Evolutionary conservation across 306 rosid species (phyloP).

Genomic region (Quercus bicolor): DNA sequence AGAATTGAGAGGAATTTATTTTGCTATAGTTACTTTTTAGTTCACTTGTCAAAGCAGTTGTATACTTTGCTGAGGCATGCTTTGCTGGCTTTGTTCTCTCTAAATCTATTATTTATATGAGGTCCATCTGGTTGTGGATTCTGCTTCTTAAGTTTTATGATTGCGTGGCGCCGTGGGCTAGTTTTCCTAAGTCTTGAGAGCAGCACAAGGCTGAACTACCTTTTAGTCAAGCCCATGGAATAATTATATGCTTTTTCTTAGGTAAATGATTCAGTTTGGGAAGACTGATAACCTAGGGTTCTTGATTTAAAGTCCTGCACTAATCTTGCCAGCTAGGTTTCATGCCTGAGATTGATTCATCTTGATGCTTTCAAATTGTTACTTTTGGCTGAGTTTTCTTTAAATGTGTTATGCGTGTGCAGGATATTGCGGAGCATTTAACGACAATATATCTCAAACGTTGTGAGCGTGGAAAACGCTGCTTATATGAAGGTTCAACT

Average conservation of each 20-base stretch:
- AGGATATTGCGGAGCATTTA: conserved; percentile 95
- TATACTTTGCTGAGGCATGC: not conserved
- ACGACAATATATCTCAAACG: conserved; percentile 80
- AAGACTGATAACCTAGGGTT: not conserved
- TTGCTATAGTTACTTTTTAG: not conserved
- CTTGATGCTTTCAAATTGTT: conserved; percentile 5
- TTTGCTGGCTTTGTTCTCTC: not conserved
- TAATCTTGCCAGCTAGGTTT: not conserved
- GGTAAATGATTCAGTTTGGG: not conserved
- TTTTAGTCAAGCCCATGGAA: not conserved
- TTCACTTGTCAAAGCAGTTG: not conserved
- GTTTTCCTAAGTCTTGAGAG: not conserved
- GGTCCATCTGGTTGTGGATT: not conserved
- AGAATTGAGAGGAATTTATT: not conserved
- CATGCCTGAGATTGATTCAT: not conserved
- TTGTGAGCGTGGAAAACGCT: conserved; percentile 94
- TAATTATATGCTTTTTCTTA: not conserved
- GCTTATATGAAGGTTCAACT: conserved; percentile 95
- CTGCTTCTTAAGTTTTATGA: not conserved
- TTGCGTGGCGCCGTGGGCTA: not conserved
- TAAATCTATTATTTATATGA: not conserved
- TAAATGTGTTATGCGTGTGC: conserved; percentile 18
- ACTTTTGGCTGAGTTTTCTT: not conserved
- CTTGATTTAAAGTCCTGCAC: not conserved
- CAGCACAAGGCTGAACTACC: not conserved